These are phyloP conservation scores for Avena insularis DNA, from an alignment of 176 grass and related monocot species.

Conservation along the genomic window DNA sequence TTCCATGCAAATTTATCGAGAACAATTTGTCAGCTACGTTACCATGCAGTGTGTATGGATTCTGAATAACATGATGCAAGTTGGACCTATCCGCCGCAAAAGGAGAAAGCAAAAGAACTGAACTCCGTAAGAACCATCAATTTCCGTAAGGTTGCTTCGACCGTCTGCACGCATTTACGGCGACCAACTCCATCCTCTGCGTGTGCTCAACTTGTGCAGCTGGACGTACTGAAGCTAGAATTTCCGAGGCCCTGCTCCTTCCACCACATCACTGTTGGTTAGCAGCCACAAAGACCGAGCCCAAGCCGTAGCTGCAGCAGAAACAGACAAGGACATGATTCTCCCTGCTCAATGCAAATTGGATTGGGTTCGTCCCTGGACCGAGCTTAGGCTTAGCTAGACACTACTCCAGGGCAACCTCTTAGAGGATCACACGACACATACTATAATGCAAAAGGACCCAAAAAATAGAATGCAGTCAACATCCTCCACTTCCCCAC, in stretches of 20 bases:
- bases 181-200: neutral
- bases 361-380: neutral
- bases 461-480: neutral
- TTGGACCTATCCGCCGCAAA: too few relatives aligned
- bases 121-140: neutral
- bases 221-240: neutral
- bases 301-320: neutral
- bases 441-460: neutral
- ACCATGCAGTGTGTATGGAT: too few relatives aligned
- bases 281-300: slow-evolving; percentile 1
- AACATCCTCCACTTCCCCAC: neutral
- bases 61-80: too few relatives aligned
- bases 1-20: too few relatives aligned
- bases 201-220: slow-evolving; percentile 1
- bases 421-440: neutral
- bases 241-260: neutral
- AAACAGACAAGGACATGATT: neutral
- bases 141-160: neutral
- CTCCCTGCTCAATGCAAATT: neutral
- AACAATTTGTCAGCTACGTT: too few relatives aligned
- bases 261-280: slow-evolving; percentile 1
- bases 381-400: neutral
- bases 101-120: too few relatives aligned
- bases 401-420: neutral
- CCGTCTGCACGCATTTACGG: neutral